These are phyloP conservation scores for Plantago lanceolata DNA, from an alignment of 305 asterid species.

Conservation along the genomic window DNA sequence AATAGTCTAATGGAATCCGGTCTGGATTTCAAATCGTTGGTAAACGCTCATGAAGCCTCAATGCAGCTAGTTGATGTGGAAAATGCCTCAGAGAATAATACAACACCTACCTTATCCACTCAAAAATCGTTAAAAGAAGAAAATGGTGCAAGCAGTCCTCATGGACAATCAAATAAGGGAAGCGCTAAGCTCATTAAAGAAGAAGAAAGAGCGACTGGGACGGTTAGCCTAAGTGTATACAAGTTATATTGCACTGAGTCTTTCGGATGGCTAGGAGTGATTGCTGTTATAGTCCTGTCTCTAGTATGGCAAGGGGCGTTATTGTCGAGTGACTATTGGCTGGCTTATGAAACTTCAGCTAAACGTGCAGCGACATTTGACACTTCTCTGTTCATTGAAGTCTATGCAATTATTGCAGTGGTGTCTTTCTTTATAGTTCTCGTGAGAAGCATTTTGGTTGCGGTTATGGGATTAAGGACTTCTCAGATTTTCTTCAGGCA, in stretches of 20 bases:
- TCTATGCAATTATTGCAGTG: constrained; percentile 50
- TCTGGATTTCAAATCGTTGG: constrained; percentile 66
- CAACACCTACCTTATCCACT: constrained; percentile 33
- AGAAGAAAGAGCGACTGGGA: constrained; percentile 87
- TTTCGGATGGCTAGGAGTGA: constrained; percentile 79
- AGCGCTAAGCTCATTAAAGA: constrained; percentile 78
- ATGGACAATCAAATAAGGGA: constrained; percentile 35
- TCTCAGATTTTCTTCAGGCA: constrained; percentile 76
- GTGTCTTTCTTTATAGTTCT: constrained; percentile 45
- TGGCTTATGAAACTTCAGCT: constrained; percentile 79
- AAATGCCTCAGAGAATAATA: constrained; percentile 32
- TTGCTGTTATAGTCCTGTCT: constrained; percentile 42
- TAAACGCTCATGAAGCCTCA: constrained; percentile 83
- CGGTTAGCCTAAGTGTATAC: constrained; percentile 67
- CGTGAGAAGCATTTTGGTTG: constrained; percentile 43
- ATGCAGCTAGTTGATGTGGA: constrained; percentile 87
- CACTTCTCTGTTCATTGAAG: constrained; percentile 58
- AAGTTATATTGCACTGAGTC: constrained; percentile 73
- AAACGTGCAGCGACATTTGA: constrained; percentile 50
- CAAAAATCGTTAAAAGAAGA: constrained; percentile 49
- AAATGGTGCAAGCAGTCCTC: constrained; percentile 44
- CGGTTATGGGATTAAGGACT: constrained; percentile 81
- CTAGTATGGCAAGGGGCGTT: constrained; percentile 68
- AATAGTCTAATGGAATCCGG: constrained; percentile 50
- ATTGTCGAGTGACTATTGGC: constrained; percentile 85